Percentiles rank a stretch among this genome's conserved stretches.
These are phyloP conservation scores for Paraphaeosphaeria minitans DNA, from an alignment of 2,329 filamentous ascomycete species.

Conservation along the genomic window DNA sequence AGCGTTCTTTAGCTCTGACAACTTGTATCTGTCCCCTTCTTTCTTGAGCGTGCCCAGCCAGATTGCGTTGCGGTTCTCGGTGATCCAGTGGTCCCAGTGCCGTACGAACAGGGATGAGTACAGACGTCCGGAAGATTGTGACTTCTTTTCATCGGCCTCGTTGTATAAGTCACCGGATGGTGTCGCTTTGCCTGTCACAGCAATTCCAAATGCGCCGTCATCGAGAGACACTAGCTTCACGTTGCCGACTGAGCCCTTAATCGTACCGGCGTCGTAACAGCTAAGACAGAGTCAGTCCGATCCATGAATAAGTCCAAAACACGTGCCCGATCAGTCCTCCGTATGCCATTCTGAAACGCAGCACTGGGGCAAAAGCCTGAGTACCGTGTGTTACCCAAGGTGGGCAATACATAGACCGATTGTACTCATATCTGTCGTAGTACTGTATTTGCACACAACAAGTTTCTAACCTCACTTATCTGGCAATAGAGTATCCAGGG, in stretches of 20 bases:
- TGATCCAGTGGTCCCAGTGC: conserved; percentile 81
- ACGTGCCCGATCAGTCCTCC: too few species aligned
- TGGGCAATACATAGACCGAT: too few species aligned
- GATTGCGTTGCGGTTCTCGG: conserved; percentile 70
- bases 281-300: conserved; percentile 22
- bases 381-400: too few species aligned
- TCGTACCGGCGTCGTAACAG: conserved; percentile 49
- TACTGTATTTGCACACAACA: neutral
- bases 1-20: conserved; percentile 64
- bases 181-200: conserved; percentile 65
- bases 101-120: conserved; percentile 78
- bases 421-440: neutral
- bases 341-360: neutral
- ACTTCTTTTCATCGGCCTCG: conserved; percentile 63
- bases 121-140: conserved; percentile 68
- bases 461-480: neutral
- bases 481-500: neutral
- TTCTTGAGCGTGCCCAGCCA: conserved; percentile 69
- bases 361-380: too few species aligned
- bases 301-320: too few species aligned
- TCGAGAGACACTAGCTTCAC: conserved; percentile 52
- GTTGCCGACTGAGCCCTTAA: conserved; percentile 55
- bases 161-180: conserved; percentile 73
- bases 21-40: conserved; percentile 36
- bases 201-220: conserved; percentile 49